Evolutionary conservation across 2,329 filamentous ascomycete species (phyloP), one percentile per base, ranked within the genome.

Genomic region (Trichoderma sp.): DNA sequence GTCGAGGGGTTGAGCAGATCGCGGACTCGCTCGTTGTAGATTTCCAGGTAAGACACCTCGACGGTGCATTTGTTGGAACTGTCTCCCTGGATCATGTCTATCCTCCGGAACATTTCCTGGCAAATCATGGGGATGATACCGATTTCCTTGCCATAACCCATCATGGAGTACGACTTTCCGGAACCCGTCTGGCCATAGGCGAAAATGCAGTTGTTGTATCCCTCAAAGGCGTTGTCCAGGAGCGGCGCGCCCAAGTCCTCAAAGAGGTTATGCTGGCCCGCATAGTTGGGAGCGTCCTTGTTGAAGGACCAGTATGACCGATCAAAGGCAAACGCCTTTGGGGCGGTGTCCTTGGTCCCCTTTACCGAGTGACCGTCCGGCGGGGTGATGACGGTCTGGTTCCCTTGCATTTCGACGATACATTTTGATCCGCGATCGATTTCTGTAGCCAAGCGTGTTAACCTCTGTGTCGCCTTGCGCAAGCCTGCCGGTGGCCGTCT

Each of bases 171-270:
- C 17, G 93, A 97, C 80, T 99, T 99, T 78, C 95, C 95, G 1
- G 95, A 98, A 71, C 95, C 95, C 2, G 95, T 99, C 81, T 99
- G 95, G 19, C 95, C 95, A 75, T 99, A 99, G 15, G 95, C 95
- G 76, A 99, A 99, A 74, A 99, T 99, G 83, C 95, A 99, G 78
- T 98, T 99, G 83, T 99, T 98, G 82, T 98, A 99, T 51, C 95
- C 95, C 73, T 94, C 88, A 75, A 99, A 99, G 19, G 95, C 95
- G 85, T 99, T 99, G 80, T 99, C 94, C 70, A 99, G 85, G 66
- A 99, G 84, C 61, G 95, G 95, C 71, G 88, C 87, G 68, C 95
- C 95, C 68, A 99, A 80, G 75, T 98, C 95, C 62, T 88, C 84
- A 77, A 97, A 96, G 19, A 99, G 83, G 74, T 95, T 86, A 67